Evolutionary conservation across 2,329 filamentous ascomycete genomes (phyloP).

Genomic region (Byssochlamys sp.): DNA sequence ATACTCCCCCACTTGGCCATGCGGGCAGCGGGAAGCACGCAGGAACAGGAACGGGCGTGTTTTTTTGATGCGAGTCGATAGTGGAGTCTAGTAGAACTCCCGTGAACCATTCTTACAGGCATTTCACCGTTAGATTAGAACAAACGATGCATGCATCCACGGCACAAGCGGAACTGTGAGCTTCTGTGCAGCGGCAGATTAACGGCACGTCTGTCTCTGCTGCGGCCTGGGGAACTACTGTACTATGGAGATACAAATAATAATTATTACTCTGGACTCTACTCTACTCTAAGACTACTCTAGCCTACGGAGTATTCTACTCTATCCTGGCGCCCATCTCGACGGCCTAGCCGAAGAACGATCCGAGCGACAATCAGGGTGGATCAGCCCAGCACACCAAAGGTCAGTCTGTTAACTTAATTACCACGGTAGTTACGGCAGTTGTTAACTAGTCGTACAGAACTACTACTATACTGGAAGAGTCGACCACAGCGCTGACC

Average conservation of each 20-base stretch:
- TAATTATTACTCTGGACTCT: no score
- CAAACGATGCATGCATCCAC: not conserved
- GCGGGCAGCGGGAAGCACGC: not conserved
- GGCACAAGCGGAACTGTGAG: not conserved
- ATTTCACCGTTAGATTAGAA: not conserved
- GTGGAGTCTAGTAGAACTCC: not conserved
- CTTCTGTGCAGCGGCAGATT: not conserved
- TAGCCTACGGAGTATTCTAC: no score
- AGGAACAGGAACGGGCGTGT: not conserved
- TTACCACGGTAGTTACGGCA: no score
- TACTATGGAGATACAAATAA: not conserved
- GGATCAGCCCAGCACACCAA: not conserved
- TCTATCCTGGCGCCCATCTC: not conserved
- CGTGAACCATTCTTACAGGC: not conserved
- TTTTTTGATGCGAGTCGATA: not conserved
- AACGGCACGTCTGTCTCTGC: not conserved
- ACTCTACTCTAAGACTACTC: no score
- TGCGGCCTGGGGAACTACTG: not conserved
- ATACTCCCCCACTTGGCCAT: not conserved
- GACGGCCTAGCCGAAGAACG: not conserved
- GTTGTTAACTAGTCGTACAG: not conserved
- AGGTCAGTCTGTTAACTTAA: no score
- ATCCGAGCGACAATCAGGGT: not conserved
- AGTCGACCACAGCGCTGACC: not conserved
- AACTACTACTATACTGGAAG: not conserved